Evolutionary conservation across 2,329 filamentous ascomycete species (phyloP).

Genomic region (Westerdykella aurantiaca): DNA sequence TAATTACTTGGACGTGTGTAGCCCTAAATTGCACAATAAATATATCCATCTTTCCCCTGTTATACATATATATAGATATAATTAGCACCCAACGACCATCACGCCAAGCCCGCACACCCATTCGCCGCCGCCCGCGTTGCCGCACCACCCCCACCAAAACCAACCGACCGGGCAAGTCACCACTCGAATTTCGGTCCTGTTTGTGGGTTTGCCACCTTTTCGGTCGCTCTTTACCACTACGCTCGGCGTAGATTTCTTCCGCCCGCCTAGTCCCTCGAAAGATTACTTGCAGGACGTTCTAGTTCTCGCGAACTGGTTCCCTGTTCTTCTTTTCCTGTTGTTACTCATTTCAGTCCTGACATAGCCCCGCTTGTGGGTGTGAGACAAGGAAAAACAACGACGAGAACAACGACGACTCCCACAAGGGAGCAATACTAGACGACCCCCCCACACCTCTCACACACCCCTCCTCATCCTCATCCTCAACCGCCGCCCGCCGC

Average conservation of each 20-base stretch:
- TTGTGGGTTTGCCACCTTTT: neutral
- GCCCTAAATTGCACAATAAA: too few relatives aligned
- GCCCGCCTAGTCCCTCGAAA: neutral
- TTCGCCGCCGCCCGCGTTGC: too few relatives aligned
- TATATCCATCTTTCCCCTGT: too few relatives aligned
- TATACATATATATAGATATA: too few relatives aligned
- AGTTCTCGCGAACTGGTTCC: neutral
- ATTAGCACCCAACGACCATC: too few relatives aligned
- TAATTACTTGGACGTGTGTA: too few relatives aligned
- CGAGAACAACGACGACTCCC: too few relatives aligned
- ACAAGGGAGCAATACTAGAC: too few relatives aligned
- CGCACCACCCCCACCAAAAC: too few relatives aligned
- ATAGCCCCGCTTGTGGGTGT: neutral
- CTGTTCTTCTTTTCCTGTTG: neutral
- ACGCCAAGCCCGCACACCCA: too few relatives aligned
- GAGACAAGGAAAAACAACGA: too few relatives aligned
- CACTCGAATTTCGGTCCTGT: neutral
- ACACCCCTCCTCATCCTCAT: neutral
- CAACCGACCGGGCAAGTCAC: too few relatives aligned
- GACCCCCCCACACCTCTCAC: neutral
- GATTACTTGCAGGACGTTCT: neutral
- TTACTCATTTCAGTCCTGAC: neutral
- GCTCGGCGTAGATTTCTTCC: neutral
- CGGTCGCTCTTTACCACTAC: neutral
- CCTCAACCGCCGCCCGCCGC: slow-evolving; percentile 23